Evolutionary conservation across 768 basidiomycete species (phyloP).

Genomic region (Pluteus cervinus): DNA sequence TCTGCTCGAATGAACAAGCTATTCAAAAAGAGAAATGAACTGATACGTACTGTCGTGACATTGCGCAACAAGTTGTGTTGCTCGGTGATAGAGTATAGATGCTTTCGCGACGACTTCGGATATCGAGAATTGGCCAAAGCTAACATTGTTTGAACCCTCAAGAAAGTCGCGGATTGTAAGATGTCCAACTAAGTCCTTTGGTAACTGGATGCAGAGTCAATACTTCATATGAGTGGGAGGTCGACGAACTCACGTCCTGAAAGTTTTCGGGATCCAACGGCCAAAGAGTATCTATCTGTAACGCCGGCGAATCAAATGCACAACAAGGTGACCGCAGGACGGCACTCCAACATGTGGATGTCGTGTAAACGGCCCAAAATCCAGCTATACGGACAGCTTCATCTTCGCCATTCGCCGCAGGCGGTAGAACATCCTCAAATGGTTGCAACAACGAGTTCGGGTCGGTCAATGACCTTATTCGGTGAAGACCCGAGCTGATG

Average conservation of each 20-base stretch:
- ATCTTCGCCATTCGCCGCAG: slow-evolving; percentile 21
- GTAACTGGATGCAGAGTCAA: no score
- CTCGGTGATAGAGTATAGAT: slow-evolving; percentile 4
- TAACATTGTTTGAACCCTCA: background rate
- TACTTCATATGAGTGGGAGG: no score
- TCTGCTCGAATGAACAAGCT: background rate
- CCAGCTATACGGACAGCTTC: slow-evolving; percentile 32
- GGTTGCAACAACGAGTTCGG: slow-evolving; percentile 21
- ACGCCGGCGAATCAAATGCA: slow-evolving; percentile 7
- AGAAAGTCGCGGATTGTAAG: slow-evolving; percentile 2
- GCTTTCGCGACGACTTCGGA: background rate
- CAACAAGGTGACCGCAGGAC: slow-evolving; percentile 29
- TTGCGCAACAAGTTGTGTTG: background rate
- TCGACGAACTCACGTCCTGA: no score
- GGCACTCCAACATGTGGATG: slow-evolving; percentile 37
- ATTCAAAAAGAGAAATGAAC: no score
- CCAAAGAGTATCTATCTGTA: slow-evolving; percentile 31
- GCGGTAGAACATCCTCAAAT: slow-evolving; percentile 20
- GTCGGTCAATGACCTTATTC: slow-evolving; percentile 18
- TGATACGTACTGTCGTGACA: background rate
- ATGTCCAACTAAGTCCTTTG: slow-evolving; percentile 2
- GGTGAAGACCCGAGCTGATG: slow-evolving; percentile 31
- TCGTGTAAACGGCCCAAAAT: slow-evolving; percentile 27
- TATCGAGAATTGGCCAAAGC: background rate
- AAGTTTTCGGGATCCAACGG: no score